Evolutionary conservation across 192 early-diverging fungal genomes (phyloP).

Genomic region (Backusella circina): DNA sequence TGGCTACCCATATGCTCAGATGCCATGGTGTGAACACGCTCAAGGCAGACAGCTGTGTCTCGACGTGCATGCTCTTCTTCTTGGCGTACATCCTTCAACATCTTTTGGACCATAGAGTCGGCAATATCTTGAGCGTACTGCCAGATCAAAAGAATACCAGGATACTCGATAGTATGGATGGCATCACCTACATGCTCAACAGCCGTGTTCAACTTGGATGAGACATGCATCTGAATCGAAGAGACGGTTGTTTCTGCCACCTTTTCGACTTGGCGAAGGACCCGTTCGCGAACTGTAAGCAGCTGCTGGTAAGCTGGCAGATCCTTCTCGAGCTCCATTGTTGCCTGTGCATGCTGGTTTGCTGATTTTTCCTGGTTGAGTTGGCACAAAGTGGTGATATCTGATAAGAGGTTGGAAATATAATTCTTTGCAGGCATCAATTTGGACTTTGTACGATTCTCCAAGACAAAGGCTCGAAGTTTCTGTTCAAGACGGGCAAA

Average conservation of each 20-base stretch:
- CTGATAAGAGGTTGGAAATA: slow-evolving; percentile 78
- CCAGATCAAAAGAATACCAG: slow-evolving; percentile 81
- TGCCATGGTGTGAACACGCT: slow-evolving; percentile 37
- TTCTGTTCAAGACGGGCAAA: slow-evolving; percentile 84
- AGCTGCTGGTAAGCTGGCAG: slow-evolving; percentile 76
- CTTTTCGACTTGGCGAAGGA: slow-evolving; percentile 60
- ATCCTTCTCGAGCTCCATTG: slow-evolving; percentile 55
- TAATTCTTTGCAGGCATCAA: slow-evolving; percentile 92
- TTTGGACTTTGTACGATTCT: slow-evolving; percentile 93
- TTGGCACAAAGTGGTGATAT: slow-evolving; percentile 70
- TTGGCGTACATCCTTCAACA: slow-evolving; percentile 60
- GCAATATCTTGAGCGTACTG: slow-evolving; percentile 81
- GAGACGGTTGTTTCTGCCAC: slow-evolving; percentile 57
- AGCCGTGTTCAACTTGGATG: slow-evolving; percentile 41
- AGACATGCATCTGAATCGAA: slow-evolving; percentile 45
- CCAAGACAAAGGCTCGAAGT: slow-evolving; percentile 89
- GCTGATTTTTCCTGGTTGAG: slow-evolving; percentile 65
- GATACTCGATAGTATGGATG: slow-evolving; percentile 70
- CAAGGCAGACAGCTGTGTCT: slow-evolving; percentile 34
- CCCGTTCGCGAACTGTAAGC: slow-evolving; percentile 64
- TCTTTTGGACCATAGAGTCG: slow-evolving; percentile 59
- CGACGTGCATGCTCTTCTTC: slow-evolving; percentile 55
- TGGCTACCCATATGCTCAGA: slow-evolving; percentile 34
- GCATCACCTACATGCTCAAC: slow-evolving; percentile 66
- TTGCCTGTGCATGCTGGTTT: slow-evolving; percentile 59